Evolutionary conservation across 805 yeast species (phyloP).

Genomic region (Vanderwaltozyma yarrowii): DNA sequence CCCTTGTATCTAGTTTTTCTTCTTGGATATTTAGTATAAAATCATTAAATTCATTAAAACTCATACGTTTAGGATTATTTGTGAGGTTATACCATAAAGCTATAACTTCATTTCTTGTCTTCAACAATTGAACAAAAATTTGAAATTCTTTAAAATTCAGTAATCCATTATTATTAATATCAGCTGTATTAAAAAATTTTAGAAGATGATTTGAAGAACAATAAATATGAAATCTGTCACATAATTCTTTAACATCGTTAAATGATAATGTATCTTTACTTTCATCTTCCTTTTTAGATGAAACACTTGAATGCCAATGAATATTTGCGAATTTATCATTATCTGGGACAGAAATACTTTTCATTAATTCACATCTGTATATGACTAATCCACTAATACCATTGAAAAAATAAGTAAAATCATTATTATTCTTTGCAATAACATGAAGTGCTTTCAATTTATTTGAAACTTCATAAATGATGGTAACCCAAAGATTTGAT

Average conservation of each 20-base stretch:
- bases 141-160: conserved; percentile 69
- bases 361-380: conserved; percentile 51
- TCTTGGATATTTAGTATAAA: conserved; percentile 43
- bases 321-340: conserved; percentile 49
- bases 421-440: conserved; percentile 46
- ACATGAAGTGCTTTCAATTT: conserved; percentile 74
- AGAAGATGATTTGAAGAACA: conserved; percentile 40
- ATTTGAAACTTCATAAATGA: conserved; percentile 55
- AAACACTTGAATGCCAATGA: conserved; percentile 49
- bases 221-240: conserved; percentile 62
- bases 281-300: conserved; percentile 27
- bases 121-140: conserved; percentile 56
- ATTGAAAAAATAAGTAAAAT: conserved; percentile 43
- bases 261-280: conserved; percentile 39
- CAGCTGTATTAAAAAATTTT: conserved; percentile 45
- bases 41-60: conserved; percentile 24
- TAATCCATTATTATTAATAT: conserved; percentile 37
- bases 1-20: conserved; percentile 30
- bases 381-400: conserved; percentile 46
- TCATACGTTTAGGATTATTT: conserved; percentile 15
- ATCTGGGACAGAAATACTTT: conserved; percentile 49
- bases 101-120: conserved; percentile 52
- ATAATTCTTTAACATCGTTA: conserved; percentile 55
- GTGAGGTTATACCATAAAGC: conserved; percentile 37
- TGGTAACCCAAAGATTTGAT: conserved; percentile 66